Base-by-base conservation (phyloP, 768 basidiomycete species). In the Mycena indigotica region DNA sequence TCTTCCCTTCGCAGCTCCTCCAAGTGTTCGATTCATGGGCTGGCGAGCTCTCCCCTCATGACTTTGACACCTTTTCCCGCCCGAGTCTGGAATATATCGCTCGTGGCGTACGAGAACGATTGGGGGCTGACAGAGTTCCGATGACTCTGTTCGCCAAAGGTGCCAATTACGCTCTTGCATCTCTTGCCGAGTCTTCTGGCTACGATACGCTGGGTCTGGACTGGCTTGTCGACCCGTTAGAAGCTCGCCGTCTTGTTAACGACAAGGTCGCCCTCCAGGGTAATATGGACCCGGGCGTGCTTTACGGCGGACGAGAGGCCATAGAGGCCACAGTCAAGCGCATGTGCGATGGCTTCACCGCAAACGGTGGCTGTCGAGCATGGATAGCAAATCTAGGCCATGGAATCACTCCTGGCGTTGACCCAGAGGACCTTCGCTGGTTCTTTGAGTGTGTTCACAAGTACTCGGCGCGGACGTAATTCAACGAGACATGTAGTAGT, bases 1-100 rank as follows among this genome's bases (percentile, higher is more conserved):
- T 52, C 30, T n/a, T 13, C 53, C 53, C 45, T 6, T 30, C 21
- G 16, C 65, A 99, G 95, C 79, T 97, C 45, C 79, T 98, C 4
- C 97, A 99, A 84, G 82, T 99, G 13, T 99, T 99, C 67, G 97
- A 99, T 73, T 98, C 97, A 1, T 93, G 91, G 84, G 97, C 92
- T 8, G 91, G 91, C 50, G 95, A 97, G 69, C 80, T 99, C 56
- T 88, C 95, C 3, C 93, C 89, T 2, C 77, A 91, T 67, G 91
- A 98, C 69, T 98, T 96, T 73, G 71, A 73, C 28, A 76, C 79
- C 50, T 98, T 97, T 75, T 89, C 95, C 44, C 82, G 91, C 59
- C 95, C 95, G 6, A 83, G 88, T 16, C 79, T 94, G 35, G 72
- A 78, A 45, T 83, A 85, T 65, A 95, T 98, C 65, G 84, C 89